These are phyloP conservation scores for Xylaria palmicola DNA, from an alignment of 495 filamentous ascomycete species.

Conservation along the genomic window DNA sequence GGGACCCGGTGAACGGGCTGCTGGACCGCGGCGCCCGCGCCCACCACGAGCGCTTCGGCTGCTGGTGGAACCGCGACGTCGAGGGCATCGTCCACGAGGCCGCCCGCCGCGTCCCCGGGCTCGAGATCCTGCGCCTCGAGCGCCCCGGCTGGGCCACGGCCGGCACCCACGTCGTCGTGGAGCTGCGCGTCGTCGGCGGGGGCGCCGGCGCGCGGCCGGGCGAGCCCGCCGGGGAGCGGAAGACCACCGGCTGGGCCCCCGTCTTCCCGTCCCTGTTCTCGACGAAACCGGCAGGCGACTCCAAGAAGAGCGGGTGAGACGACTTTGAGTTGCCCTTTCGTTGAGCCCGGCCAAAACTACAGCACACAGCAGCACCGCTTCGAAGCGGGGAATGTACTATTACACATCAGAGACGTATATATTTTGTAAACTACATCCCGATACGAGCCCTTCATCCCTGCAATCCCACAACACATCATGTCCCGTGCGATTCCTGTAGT, in stretches of 20 bases:
- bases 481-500: no score
- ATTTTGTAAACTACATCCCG: not conserved
- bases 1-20: slow-evolving; percentile 71
- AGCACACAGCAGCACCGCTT: not conserved
- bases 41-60: slow-evolving; percentile 85
- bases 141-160: slow-evolving; percentile 64
- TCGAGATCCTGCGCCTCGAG: slow-evolving; percentile 71
- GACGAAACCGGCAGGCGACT: slow-evolving; percentile 2
- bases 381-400: not conserved
- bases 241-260: slow-evolving; percentile 8
- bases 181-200: slow-evolving; percentile 37
- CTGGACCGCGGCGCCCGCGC: slow-evolving; percentile 73
- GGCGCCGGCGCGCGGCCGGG: not conserved
- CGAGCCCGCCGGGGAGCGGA: not conserved
- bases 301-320: slow-evolving; percentile 17
- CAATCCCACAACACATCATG: no score
- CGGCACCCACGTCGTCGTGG: slow-evolving; percentile 59
- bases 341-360: no score
- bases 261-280: slow-evolving; percentile 18
- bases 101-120: slow-evolving; percentile 61
- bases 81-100: slow-evolving; percentile 63
- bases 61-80: slow-evolving; percentile 97
- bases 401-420: no score
- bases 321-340: not conserved
- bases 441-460: not conserved